phyloP scores from a whole-genome alignment of 345 rosid genomes.

The Eucalyptus cladocalyx region DNA sequence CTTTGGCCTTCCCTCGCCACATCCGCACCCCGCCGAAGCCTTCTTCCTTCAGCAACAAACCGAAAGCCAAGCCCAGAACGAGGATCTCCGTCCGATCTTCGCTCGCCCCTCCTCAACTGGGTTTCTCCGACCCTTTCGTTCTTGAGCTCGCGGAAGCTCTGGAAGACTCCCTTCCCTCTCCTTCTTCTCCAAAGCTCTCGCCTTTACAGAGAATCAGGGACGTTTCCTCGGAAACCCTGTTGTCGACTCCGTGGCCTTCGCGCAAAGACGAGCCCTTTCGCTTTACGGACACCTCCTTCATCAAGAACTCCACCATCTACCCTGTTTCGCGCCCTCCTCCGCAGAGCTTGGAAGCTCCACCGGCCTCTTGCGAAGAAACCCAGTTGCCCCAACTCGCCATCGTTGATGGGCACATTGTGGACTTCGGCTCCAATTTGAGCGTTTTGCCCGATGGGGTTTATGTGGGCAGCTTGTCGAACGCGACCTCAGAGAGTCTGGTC shows the following conservation, averaged over 20 bases:
- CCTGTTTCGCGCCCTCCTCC: conserved; percentile 51
- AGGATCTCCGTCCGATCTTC: conserved; percentile 17
- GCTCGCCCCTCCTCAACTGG: conserved; percentile 16
- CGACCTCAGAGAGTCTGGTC: conserved; percentile 17
- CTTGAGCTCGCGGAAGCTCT: conserved; percentile 78
- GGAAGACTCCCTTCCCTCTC: conserved; percentile 63
- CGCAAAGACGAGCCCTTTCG: conserved; percentile 82
- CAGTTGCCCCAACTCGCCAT: conserved; percentile 34
- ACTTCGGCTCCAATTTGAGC: conserved; percentile 24
- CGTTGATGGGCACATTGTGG: conserved; percentile 58
- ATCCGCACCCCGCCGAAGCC: not conserved
- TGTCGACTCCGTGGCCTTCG: conserved; percentile 83
- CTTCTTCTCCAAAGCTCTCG: conserved; percentile 10
- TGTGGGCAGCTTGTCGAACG: conserved; percentile 52
- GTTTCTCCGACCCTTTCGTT: conserved; percentile 84
- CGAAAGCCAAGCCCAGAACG: conserved; percentile 7
- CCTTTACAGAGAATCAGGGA: conserved; percentile 70
- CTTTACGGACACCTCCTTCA: conserved; percentile 77
- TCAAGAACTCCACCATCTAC: conserved; percentile 44
- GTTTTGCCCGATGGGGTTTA: conserved; percentile 70
- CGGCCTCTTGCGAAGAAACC: conserved; percentile 16
- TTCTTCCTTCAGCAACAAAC: not conserved
- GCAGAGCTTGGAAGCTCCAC: conserved; percentile 1
- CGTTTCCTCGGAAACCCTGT: conserved; percentile 46
- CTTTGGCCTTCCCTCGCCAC: conserved; percentile 19